Conservation (phyloP, 805 yeast genomes). For the Candida qinlingensis region DNA sequence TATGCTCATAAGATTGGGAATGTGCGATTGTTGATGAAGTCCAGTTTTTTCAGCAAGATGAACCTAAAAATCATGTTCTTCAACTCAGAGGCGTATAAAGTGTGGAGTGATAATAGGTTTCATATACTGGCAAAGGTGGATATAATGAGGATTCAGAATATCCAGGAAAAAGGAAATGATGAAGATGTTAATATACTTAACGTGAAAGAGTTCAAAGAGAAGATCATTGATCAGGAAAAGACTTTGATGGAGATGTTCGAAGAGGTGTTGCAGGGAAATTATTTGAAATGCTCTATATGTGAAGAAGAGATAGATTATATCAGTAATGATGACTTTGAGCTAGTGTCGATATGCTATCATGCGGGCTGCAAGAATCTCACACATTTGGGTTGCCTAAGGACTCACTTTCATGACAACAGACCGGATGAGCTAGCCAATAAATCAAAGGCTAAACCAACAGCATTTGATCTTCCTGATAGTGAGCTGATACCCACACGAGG, state of each 20-base stretch:
- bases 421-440: not conserved
- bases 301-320: slow-evolving; percentile 29
- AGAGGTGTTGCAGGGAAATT: slow-evolving; percentile 20
- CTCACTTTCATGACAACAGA: slow-evolving; percentile 8
- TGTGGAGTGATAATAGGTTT: slow-evolving; percentile 21
- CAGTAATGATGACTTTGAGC: slow-evolving; percentile 27
- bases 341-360: slow-evolving; percentile 31
- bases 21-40: slow-evolving; percentile 36
- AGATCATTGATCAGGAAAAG: slow-evolving; percentile 11
- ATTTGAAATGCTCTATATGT: slow-evolving; percentile 31
- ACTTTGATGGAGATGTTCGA: slow-evolving; percentile 13
- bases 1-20: slow-evolving; percentile 45
- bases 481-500: slow-evolving; percentile 26
- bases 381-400: slow-evolving; percentile 38
- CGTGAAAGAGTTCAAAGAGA: slow-evolving; percentile 25
- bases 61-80: slow-evolving; percentile 45
- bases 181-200: slow-evolving; percentile 20
- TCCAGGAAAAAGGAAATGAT: not conserved
- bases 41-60: slow-evolving; percentile 40
- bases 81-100: slow-evolving; percentile 21
- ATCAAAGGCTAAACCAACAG: not conserved
- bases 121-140: slow-evolving; percentile 8
- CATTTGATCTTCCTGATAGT: slow-evolving; percentile 8
- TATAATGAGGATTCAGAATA: not conserved
- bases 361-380: slow-evolving; percentile 27